Conservation (phyloP, 148 eudicot genomes). For the Spergularia marina region DNA sequence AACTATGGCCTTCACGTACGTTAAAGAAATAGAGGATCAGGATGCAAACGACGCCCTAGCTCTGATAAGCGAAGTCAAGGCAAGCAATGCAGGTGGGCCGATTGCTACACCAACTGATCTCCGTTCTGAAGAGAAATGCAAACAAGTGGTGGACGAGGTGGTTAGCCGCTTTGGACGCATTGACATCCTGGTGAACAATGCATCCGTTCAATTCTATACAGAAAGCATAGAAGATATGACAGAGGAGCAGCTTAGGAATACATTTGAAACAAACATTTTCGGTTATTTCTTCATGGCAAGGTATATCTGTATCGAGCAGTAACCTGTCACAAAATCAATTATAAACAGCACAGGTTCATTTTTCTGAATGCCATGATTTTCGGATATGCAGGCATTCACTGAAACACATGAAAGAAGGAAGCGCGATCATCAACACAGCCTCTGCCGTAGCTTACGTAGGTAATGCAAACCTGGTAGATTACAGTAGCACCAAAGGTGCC, state of each 20-base stretch:
- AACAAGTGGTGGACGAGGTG: slow-evolving; percentile 56
- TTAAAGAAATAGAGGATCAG: slow-evolving; percentile 45
- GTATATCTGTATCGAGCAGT: slow-evolving; percentile 18
- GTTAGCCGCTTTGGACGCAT: slow-evolving; percentile 46
- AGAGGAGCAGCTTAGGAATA: slow-evolving; percentile 48
- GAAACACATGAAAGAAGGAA: slow-evolving; percentile 38
- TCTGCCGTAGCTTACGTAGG: slow-evolving; percentile 34
- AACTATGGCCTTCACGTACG: slow-evolving; percentile 76
- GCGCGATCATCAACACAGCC: slow-evolving; percentile 47
- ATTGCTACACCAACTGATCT: slow-evolving; percentile 53
- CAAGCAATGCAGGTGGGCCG: slow-evolving; percentile 47
- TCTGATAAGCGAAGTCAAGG: slow-evolving; percentile 44
- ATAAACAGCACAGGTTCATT: background rate
- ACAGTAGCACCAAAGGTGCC: slow-evolving; percentile 38
- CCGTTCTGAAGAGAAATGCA: slow-evolving; percentile 55
- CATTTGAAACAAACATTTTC: slow-evolving; percentile 69
- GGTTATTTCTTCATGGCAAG: slow-evolving; percentile 57
- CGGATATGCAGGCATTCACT: slow-evolving; percentile 29
- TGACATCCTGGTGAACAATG: slow-evolving; percentile 68
- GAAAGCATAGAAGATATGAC: slow-evolving; percentile 52
- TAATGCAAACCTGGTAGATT: slow-evolving; percentile 32
- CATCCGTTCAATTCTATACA: slow-evolving; percentile 48
- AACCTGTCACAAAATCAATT: background rate
- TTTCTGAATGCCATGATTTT: background rate
- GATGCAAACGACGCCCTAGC: slow-evolving; percentile 54